Evolutionary conservation across 1,284 basidiomycete genomes (phyloP), one percentile per base, ranked within the genome.

Genomic region (Sphagnurus paluster): DNA sequence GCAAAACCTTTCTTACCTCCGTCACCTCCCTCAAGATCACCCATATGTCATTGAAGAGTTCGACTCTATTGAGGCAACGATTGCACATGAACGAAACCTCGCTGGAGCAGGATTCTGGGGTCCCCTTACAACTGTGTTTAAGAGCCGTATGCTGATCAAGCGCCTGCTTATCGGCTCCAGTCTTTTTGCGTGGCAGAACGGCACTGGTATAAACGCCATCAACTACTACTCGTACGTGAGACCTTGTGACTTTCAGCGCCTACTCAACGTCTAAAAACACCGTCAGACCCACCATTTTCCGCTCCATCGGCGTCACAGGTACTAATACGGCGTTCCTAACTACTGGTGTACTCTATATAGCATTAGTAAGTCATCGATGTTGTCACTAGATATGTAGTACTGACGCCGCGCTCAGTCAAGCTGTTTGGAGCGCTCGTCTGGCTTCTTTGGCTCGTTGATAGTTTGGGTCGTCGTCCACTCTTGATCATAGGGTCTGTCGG

Each of bases 271-370:
- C 46, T 7, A 55, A 35, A 2, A 5, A 20, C 11, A 11, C 16
- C 16, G 41, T 9, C 30, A 64, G 63, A 4, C 66, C 65, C 14
- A 67, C 65, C 1, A 60, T 67, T 23, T 73, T 75, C 65, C 63
- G 63, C 33, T 70, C 68, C 2, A 68, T 78, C 36, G 74, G 72
- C 17, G 56, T 75, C 13, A 66, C 64, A 3, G 71, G 70, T 0
- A 63, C 62, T 9, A 64, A 49, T 40, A 69, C 70, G 2, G 57
- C 65, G 2, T 61, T 77, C 3, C 60, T 75, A 21, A 71, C 72
- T 0, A 76, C 75, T n/a, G 76, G 75, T 77, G 21, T 75, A 71
- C 53, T 69, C 69, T 14, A 57, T 75, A 28, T 64, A 66, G 59
- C 66, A 59, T 23, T 14, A 35, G 11, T 17, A 7, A 13, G 10